Evolutionary conservation across 2,329 filamentous ascomycete genomes (phyloP).

Genomic region (Cladophialophora carrionii): DNA sequence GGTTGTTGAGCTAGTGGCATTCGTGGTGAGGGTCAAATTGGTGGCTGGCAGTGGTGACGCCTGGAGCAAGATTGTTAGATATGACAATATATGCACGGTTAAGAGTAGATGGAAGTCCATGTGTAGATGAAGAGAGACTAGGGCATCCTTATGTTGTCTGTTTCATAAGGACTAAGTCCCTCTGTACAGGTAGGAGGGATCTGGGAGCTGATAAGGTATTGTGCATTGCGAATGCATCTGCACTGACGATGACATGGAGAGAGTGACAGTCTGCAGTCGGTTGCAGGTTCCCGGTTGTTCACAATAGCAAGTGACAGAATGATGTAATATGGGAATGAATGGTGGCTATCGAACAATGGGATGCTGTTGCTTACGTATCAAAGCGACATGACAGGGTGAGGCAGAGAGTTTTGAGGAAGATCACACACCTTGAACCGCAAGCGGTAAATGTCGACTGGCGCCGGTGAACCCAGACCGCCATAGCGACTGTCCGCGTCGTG

Average conservation of each 20-base stretch:
- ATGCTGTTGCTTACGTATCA: constrained; percentile 5
- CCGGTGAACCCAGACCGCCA: background rate
- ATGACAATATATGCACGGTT: constrained; percentile 15
- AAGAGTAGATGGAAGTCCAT: constrained; percentile 18
- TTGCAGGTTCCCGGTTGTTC: background rate
- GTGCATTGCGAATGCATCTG: constrained; percentile 1
- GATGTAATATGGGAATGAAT: background rate
- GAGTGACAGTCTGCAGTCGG: background rate
- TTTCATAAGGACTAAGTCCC: background rate
- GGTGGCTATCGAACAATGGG: background rate
- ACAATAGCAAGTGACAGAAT: constrained; percentile 19
- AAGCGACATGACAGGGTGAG: background rate
- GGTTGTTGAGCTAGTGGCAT: constrained; percentile 1
- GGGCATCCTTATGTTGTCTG: constrained; percentile 5
- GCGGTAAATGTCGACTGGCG: constrained; percentile 12
- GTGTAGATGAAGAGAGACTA: constrained; percentile 5
- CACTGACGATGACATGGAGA: background rate
- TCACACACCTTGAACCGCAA: constrained; percentile 29
- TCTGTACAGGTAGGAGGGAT: background rate
- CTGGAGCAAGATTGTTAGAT: constrained; percentile 25
- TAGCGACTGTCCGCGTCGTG: constrained; percentile 1
- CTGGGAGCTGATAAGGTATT: background rate
- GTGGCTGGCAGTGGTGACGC: constrained; percentile 14
- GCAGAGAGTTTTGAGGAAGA: constrained; percentile 3
- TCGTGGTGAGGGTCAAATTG: background rate